These are phyloP conservation scores for Lactifluus echinatus DNA, from an alignment of 768 basidiomycete genomes.

Conservation along the genomic window DNA sequence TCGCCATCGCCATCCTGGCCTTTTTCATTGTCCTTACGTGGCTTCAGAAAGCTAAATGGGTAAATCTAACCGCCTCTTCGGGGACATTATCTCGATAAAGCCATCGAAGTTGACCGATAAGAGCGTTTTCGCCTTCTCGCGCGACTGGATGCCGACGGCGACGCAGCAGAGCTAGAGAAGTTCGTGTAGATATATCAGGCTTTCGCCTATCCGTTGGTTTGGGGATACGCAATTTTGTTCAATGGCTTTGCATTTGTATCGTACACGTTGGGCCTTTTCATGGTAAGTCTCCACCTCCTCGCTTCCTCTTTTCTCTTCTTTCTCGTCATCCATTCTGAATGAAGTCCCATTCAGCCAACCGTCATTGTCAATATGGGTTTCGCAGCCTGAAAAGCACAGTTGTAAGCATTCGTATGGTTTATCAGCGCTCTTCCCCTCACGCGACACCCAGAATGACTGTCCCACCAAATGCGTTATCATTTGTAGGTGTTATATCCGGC, in stretches of 20 bases:
- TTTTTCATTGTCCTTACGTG: slow-evolving; percentile 53
- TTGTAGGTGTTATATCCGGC: slow-evolving; percentile 39
- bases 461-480: slow-evolving; percentile 48
- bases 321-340: no score
- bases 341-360: slow-evolving; percentile 35
- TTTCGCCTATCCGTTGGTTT: slow-evolving; percentile 48
- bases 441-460: slow-evolving; percentile 39
- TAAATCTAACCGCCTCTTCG: slow-evolving; percentile 25
- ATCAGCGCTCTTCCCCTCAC: not conserved
- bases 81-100: not conserved
- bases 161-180: slow-evolving; percentile 42
- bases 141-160: slow-evolving; percentile 44
- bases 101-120: slow-evolving; percentile 38
- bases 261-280: slow-evolving; percentile 50
- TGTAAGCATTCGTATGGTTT: slow-evolving; percentile 28
- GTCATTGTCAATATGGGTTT: slow-evolving; percentile 53
- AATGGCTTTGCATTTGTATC: slow-evolving; percentile 53
- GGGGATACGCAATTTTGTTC: slow-evolving; percentile 52
- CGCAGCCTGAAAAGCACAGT: slow-evolving; percentile 49
- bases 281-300: slow-evolving; percentile 30
- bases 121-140: slow-evolving; percentile 44
- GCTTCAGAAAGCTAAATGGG: slow-evolving; percentile 49
- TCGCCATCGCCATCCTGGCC: slow-evolving; percentile 37
- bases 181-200: slow-evolving; percentile 55
- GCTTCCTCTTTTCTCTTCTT: not conserved